Conservation (phyloP, 208 protist species). For the Plasmodiophora brassicae region DNA sequence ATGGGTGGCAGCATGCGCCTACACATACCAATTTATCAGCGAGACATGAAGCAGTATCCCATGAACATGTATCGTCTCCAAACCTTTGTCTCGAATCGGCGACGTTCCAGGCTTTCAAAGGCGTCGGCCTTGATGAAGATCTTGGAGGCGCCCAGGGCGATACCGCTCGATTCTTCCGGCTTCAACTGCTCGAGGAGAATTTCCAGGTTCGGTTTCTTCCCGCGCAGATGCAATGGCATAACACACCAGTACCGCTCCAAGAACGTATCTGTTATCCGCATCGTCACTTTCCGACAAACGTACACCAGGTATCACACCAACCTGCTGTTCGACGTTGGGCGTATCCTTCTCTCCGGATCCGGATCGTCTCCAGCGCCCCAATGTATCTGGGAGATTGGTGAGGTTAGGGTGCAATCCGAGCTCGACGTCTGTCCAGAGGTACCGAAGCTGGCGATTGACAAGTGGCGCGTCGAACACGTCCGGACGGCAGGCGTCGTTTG, state of each 20-base stretch:
- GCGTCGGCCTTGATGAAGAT: conserved; percentile 18
- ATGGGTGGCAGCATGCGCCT: neutral
- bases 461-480: neutral
- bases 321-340: conserved; percentile 4
- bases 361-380: conserved; percentile 9
- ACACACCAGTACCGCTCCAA: conserved; percentile 18
- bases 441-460: conserved; percentile 15
- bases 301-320: neutral
- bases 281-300: neutral
- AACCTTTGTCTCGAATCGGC: neutral
- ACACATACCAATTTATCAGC: neutral
- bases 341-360: neutral
- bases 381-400: neutral
- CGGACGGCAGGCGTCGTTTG: neutral
- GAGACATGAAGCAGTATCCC: neutral
- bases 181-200: neutral
- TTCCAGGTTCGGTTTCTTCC: neutral
- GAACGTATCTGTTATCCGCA: neutral
- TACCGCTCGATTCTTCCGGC: neutral
- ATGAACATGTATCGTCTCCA: no score
- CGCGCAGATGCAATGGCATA: neutral
- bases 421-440: neutral
- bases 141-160: neutral
- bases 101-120: neutral
- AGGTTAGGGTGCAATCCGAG: no score